Base-by-base conservation (phyloP, 2,329 filamentous ascomycete genomes). In the Furcasterigmium sp. region DNA sequence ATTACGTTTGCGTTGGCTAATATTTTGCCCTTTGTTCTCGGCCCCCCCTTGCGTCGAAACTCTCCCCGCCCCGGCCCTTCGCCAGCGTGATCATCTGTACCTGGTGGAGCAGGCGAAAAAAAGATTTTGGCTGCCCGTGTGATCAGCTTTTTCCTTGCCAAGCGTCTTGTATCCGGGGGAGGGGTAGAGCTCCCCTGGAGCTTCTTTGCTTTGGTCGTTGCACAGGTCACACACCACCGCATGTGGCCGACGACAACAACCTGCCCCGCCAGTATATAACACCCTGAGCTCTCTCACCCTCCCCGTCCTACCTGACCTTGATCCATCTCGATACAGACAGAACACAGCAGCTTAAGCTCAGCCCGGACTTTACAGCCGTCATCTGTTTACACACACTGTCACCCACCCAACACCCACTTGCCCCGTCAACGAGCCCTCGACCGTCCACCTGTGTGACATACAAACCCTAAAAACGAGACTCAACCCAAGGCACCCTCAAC, bases 1-100 rank as follows among this genome's bases (percentile, higher is more conserved):
- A 50, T 51, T 51, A 51, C 49, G 49, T 51, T 42, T 43, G 43
- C 23, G 42, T 51, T 49, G 40, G 41, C 32, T n/a, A 50, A 48
- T 39, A 41, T 37, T 39, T 37, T 42, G 40, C 20, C 34, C 21
- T 41, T 34, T 35, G 32, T 35, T 17, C n/a, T 17, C 32, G 32
- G 30, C 23, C 23, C 23, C n/a, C 7, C 23, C 23, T 26, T 26
- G 23, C 23, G 23, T 26, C 7, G 7, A 11, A 26, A 26, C 7
- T 11, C 23, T 26, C 7, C 23, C 23, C 23, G 23, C 23, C 23
- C 23, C 23, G 23, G n/a, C 11, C 23, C 11, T 26, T 11, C 23
- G 23, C 11, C 23, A 7, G 23, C 23, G 23, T 26, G 23, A 26
- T 26, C 23, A 7, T 26, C 30, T 34, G 30, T 34, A 34, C 30